Evolutionary conservation across 371 early-diverging fungal genomes (phyloP).

Genomic region (Mortierella sp.): DNA sequence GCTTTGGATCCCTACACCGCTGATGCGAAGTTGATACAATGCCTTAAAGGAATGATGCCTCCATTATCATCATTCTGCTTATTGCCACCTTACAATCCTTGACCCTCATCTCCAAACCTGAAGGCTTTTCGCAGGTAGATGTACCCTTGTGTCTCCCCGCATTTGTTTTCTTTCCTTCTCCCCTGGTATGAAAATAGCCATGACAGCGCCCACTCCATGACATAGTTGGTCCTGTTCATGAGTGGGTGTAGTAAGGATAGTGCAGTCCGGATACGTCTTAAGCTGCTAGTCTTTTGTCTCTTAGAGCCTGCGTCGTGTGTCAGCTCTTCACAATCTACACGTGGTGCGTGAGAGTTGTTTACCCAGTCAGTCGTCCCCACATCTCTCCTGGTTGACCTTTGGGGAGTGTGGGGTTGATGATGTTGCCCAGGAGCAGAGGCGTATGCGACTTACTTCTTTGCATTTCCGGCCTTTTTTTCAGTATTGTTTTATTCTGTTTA

Average conservation of each 20-base stretch:
- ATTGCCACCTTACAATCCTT: too few species aligned
- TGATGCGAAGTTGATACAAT: too few species aligned
- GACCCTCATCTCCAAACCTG: too few species aligned
- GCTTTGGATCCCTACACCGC: too few species aligned
- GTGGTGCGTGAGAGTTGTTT: conserved; percentile 46
- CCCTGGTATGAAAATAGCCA: conserved; percentile 28
- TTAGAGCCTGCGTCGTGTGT: conserved; percentile 38
- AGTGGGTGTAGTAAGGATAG: conserved; percentile 43
- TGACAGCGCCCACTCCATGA: conserved; percentile 40
- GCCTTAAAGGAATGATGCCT: too few species aligned
- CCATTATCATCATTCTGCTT: too few species aligned
- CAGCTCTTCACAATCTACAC: conserved; percentile 46
- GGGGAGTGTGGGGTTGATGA: conserved; percentile 30
- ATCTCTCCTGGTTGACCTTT: conserved; percentile 43
- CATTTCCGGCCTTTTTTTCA: conserved; percentile 29
- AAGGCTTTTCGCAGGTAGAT: too few species aligned
- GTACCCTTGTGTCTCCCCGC: too few species aligned
- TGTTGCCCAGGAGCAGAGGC: conserved; percentile 49
- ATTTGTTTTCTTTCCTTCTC: too few species aligned
- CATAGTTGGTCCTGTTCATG: conserved; percentile 45
- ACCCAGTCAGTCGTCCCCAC: conserved; percentile 36
- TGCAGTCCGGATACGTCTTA: conserved; percentile 49
- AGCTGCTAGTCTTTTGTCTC: conserved; percentile 44
- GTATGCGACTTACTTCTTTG: conserved; percentile 42
- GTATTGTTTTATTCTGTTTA: too few species aligned